Evolutionary conservation across 495 filamentous ascomycete species (phyloP).

Genomic region (Penicillium flavigenum): DNA sequence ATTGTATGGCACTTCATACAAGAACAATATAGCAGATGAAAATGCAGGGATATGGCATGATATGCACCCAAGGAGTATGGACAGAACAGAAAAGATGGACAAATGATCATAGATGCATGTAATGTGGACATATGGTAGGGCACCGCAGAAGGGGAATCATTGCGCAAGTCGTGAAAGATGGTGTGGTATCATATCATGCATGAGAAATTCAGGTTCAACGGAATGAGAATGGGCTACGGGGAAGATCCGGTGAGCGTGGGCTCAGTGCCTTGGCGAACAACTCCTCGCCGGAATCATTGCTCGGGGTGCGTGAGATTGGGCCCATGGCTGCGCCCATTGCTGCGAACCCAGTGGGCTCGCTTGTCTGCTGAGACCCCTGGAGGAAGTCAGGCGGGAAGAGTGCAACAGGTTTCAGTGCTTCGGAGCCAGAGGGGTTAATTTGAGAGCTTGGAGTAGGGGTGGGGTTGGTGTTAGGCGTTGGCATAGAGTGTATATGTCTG

Average conservation of each 20-base stretch:
- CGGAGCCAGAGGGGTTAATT: conserved; percentile 10
- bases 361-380: no score
- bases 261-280: conserved; percentile 80
- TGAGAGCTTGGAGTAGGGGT: conserved; percentile 22
- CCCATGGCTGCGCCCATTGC: conserved; percentile 38
- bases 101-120: conserved; percentile 11
- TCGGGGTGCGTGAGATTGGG: conserved; percentile 26
- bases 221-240: conserved; percentile 68
- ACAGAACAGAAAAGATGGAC: neutral
- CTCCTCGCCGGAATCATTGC: conserved; percentile 62
- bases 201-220: conserved; percentile 18
- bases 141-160: conserved; percentile 37
- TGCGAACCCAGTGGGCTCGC: no score
- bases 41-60: conserved; percentile 20
- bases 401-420: conserved; percentile 33
- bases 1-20: conserved; percentile 16
- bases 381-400: no score
- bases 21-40: conserved; percentile 8
- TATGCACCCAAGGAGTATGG: conserved; percentile 19
- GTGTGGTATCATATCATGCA: conserved; percentile 7
- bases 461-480: conserved; percentile 31
- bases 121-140: conserved; percentile 20
- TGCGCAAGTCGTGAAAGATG: conserved; percentile 20
- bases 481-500: conserved; percentile 22
- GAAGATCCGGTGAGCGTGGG: conserved; percentile 75